Percentiles rank a stretch among this genome's conserved stretches.
Evolutionary conservation across 1,284 basidiomycete genomes (phyloP).

Genomic region (Rhodotorula glutinis): DNA sequence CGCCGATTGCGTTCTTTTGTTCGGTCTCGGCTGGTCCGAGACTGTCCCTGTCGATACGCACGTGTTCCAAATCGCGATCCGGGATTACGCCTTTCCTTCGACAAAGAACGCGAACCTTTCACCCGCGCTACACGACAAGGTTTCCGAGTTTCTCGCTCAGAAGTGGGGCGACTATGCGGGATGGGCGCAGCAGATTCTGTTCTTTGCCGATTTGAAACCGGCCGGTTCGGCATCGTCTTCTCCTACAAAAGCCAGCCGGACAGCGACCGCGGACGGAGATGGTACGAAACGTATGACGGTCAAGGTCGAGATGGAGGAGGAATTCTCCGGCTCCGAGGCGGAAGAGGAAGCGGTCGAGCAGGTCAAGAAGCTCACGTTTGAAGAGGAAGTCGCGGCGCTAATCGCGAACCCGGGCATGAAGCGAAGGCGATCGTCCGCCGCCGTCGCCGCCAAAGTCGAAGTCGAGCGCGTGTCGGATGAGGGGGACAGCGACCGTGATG

Average conservation of each 20-base stretch:
- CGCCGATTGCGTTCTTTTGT: constrained; percentile 88
- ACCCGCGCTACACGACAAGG: constrained; percentile 71
- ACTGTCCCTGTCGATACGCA: constrained; percentile 91
- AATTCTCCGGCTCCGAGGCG: background rate
- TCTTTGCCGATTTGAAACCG: constrained; percentile 56
- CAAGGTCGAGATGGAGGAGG: constrained; percentile 8
- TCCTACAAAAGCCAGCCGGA: background rate
- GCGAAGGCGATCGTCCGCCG: constrained; percentile 5
- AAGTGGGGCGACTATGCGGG: constrained; percentile 77
- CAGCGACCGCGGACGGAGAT: background rate
- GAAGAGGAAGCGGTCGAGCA: background rate
- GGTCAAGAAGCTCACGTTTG: constrained; percentile 21
- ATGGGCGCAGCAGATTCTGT: constrained; percentile 83
- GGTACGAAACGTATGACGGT: background rate
- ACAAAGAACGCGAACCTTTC: constrained; percentile 62
- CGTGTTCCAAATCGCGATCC: constrained; percentile 71
- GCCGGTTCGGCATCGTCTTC: background rate
- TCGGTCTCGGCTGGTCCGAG: constrained; percentile 88
- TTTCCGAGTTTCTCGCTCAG: constrained; percentile 61
- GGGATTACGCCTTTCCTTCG: constrained; percentile 68
- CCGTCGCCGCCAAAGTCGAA: background rate
- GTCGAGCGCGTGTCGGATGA: background rate
- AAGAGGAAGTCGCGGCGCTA: constrained; percentile 29
- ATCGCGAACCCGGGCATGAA: constrained; percentile 17
- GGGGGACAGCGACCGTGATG: background rate